Base-by-base conservation (phyloP, 2,329 filamentous ascomycete species). In the Trichoderma oligosporum region DNA sequence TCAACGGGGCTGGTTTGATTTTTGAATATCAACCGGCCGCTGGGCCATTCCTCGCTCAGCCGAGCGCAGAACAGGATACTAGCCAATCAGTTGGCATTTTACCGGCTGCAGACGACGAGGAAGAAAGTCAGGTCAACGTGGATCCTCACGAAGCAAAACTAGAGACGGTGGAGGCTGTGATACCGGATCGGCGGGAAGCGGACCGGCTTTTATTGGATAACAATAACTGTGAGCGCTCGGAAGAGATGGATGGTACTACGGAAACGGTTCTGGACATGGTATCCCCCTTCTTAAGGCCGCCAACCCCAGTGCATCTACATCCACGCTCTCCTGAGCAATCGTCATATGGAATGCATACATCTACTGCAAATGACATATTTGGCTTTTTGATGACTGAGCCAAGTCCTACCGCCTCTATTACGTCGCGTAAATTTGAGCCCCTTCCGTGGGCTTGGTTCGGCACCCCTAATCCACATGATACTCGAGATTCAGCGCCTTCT, bases 281-380 rank as follows among this genome's bases (percentile, higher is more conserved):
- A n/a, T 73, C 77, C 22, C 76, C 76, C 4, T 80, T 81, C 59
- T 64, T 82, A 22, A 71, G 71, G 47, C 77, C 74, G 48, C 73
- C 77, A 24, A 73, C 79, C 59, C 71, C 77, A 27, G 72, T 79
- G 60, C 71, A 77, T 24, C 71, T 68, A 42, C 66, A 69, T 1
- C 59, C 60, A 20, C 67, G 69, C 16, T 68, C 68, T 3, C 66
- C 68, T 2, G 68, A 67, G 6, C 77, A 81, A 36, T 72, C 78
- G 3, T 82, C 78, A 2, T 83, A 82, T 60, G 81, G 78, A 14
- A 82, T 83, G 79, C 75, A 79, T 63, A 78, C 76, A 8, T 66
- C 71, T 2, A 80, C 77, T 7, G 77, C 80, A 24, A 76, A 80
- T 46, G 79, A 80, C 16, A 62, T 80, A 2, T 81, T 82, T 61